A percentile compares a stretch with the other conserved stretches of the same genome.
Conservation (phyloP, 2,329 filamentous ascomycete species). For the Apiospora aurea region DNA sequence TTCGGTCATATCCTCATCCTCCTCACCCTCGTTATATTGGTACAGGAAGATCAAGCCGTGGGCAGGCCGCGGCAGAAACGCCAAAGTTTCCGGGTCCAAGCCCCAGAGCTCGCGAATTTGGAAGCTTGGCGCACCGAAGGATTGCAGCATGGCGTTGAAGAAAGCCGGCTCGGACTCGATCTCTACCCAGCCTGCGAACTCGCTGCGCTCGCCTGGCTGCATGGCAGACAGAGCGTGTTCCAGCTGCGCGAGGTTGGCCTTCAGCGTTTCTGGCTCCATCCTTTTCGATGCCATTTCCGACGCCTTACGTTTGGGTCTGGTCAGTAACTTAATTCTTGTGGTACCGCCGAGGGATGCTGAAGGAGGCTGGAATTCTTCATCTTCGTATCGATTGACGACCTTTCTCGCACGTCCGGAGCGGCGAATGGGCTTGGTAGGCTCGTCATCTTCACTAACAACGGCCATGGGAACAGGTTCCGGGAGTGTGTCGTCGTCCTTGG, state of each 20-base stretch:
- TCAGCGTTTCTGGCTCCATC: slow-evolving; percentile 44
- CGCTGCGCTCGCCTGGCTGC: slow-evolving; percentile 58
- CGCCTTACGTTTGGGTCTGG: slow-evolving; percentile 54
- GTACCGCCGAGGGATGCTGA: not conserved
- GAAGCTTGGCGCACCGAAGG: slow-evolving; percentile 77
- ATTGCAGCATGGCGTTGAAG: slow-evolving; percentile 84
- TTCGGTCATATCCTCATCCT: slow-evolving; percentile 59
- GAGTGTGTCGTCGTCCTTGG: slow-evolving; percentile 27
- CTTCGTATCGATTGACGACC: slow-evolving; percentile 24
- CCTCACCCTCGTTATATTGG: slow-evolving; percentile 66
- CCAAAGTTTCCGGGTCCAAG: slow-evolving; percentile 71
- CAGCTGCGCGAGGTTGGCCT: slow-evolving; percentile 50
- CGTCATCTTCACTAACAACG: not conserved
- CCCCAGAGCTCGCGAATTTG: slow-evolving; percentile 79
- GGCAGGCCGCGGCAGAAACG: slow-evolving; percentile 73
- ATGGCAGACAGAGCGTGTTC: slow-evolving; percentile 56
- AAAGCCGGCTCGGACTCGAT: slow-evolving; percentile 89
- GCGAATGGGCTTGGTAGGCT: slow-evolving; percentile 15
- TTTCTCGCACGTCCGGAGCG: slow-evolving; percentile 25
- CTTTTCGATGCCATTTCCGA: slow-evolving; percentile 43
- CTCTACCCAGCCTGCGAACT: slow-evolving; percentile 80
- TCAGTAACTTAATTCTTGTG: not conserved
- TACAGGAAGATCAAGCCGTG: slow-evolving; percentile 92
- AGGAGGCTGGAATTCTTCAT: slow-evolving; percentile 20
- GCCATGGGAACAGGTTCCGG: not conserved